Percentiles rank a stretch among this genome's conserved stretches.
Conservation (phyloP, 768 basidiomycete genomes). For the Inosperma sp. region DNA sequence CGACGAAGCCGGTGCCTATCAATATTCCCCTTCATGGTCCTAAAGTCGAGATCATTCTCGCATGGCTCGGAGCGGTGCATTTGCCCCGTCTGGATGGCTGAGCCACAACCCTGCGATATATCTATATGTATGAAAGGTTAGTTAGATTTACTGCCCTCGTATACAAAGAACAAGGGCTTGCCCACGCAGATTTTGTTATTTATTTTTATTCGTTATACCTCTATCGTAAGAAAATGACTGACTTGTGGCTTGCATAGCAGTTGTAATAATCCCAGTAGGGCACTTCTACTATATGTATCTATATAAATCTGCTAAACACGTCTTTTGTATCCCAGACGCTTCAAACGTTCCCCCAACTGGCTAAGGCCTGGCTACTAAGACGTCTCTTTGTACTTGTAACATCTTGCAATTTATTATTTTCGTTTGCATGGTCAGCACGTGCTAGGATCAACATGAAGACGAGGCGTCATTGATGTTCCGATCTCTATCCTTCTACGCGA, state of each 20-base stretch:
- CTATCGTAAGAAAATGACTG: background rate
- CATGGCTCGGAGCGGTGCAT: constrained; percentile 81
- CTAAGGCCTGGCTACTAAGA: no score
- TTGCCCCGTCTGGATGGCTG: constrained; percentile 60
- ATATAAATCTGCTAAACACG: no score
- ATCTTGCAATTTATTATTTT: background rate
- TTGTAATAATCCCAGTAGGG: no score
- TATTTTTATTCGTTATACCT: background rate
- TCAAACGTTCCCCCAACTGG: background rate
- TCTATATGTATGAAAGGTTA: no score
- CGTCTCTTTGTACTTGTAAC: background rate
- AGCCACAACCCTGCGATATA: background rate
- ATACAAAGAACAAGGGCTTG: no score
- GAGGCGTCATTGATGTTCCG: no score
- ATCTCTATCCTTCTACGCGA: no score
- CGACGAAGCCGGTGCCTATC: constrained; percentile 61
- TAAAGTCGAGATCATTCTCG: constrained; percentile 77
- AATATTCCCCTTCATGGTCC: constrained; percentile 84
- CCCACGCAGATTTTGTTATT: background rate
- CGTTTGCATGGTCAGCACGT: background rate
- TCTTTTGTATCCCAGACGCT: no score
- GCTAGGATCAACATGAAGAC: no score
- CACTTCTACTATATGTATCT: no score
- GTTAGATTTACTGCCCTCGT: no score
- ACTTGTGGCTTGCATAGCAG: no score